A percentile compares a stretch with the other conserved stretches of the same genome.
Conservation (phyloP, 164 flowering plant genomes). For the Litsea cubeba region DNA sequence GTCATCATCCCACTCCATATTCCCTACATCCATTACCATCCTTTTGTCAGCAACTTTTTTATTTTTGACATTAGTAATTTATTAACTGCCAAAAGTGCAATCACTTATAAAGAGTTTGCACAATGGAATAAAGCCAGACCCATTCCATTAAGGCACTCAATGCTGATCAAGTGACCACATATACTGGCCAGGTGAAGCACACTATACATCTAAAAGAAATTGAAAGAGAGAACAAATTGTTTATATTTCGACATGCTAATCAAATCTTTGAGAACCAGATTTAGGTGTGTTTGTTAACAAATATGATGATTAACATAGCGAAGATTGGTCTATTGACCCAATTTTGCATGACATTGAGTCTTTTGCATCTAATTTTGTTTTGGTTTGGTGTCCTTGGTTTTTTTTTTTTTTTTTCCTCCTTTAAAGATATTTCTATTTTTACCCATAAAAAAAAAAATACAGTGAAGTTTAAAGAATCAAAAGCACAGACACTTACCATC, state of each 20-base stretch:
- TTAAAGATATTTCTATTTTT: too few relatives aligned
- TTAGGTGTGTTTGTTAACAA: not conserved
- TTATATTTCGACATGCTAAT: too few relatives aligned
- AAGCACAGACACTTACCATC: constrained; percentile 7
- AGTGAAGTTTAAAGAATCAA: not conserved
- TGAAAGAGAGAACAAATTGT: not conserved
- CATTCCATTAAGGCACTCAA: not conserved
- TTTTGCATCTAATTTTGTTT: too few relatives aligned
- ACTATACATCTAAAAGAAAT: not conserved
- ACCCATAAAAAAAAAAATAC: too few relatives aligned
- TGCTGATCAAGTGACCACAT: not conserved
- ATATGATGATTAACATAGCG: not conserved
- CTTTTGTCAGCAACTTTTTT: not conserved
- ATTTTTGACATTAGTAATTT: too few relatives aligned
- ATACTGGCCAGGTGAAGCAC: not conserved
- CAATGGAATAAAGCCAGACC: not conserved
- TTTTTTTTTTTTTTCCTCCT: too few relatives aligned
- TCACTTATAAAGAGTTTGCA: not conserved
- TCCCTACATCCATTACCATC: constrained; percentile 16
- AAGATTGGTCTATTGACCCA: not conserved
- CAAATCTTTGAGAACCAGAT: not conserved
- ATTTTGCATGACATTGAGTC: too few relatives aligned
- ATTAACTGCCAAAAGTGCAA: too few relatives aligned
- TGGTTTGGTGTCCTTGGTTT: too few relatives aligned
- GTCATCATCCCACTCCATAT: constrained; percentile 30